These are phyloP conservation scores for Potentilla sterilis DNA, from an alignment of 306 rosid species.

Conservation along the genomic window DNA sequence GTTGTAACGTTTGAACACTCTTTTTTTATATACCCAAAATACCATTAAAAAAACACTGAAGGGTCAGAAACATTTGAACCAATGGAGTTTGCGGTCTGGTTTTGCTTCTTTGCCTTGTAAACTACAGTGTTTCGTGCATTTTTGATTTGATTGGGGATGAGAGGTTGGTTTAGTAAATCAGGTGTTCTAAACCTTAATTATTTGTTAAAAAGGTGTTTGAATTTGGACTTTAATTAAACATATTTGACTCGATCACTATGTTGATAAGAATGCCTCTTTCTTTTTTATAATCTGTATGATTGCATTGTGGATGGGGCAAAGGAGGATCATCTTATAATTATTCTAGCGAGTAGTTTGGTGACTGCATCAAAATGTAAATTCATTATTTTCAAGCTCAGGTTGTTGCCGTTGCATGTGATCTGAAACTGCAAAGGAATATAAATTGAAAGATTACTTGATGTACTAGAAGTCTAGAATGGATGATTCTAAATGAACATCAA, in stretches of 20 bases:
- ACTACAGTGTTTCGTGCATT: no score
- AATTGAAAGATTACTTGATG: neutral
- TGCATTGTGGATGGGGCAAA: no score
- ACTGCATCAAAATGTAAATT: neutral
- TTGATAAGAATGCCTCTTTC: neutral
- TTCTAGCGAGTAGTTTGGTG: neutral
- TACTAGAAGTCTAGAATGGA: neutral
- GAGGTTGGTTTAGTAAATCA: neutral
- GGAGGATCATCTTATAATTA: neutral
- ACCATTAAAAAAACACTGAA: no score
- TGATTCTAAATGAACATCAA: neutral
- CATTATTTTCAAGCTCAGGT: neutral
- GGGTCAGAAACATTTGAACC: no score
- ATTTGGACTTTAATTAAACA: neutral
- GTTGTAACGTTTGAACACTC: no score
- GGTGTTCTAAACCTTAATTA: neutral
- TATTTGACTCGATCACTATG: neutral
- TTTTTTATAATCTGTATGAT: no score
- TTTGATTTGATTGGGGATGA: neutral
- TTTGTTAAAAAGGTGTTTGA: neutral
- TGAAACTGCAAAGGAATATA: conserved; percentile 1
- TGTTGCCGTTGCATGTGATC: neutral
- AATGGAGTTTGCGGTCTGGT: no score
- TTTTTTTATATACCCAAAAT: no score
- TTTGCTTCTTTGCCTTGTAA: no score